Conservation (phyloP, 176 grass and related monocot species). For the Rhynchospora pubera region DNA sequence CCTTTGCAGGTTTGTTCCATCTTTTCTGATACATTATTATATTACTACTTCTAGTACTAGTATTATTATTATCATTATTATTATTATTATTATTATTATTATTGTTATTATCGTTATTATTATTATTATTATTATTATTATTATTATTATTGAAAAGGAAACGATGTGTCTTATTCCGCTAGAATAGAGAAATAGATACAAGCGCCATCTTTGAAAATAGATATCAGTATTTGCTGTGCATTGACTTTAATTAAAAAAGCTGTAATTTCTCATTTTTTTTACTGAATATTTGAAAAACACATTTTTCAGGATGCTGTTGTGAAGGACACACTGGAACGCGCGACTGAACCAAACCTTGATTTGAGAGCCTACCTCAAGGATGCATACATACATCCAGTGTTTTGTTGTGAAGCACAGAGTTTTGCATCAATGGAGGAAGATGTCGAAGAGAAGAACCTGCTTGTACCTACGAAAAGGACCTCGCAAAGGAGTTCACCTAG, state of each 20-base stretch:
- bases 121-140: background rate
- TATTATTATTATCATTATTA: background rate
- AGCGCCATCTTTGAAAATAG: background rate
- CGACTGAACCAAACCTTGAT: slow-evolving; percentile 64
- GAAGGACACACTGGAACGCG: slow-evolving; percentile 82
- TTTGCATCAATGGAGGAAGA: slow-evolving; percentile 23
- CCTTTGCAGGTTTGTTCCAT: slow-evolving; percentile 56
- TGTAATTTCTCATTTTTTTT: background rate
- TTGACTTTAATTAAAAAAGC: too few relatives aligned
- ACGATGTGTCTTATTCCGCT: background rate
- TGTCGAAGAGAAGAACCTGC: slow-evolving; percentile 61
- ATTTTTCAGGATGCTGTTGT: slow-evolving; percentile 95
- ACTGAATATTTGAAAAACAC: background rate
- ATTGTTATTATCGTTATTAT: background rate
- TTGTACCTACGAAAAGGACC: slow-evolving; percentile 49
- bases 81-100: background rate
- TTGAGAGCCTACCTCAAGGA: slow-evolving; percentile 83
- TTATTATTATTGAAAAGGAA: background rate
- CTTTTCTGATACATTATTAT: background rate
- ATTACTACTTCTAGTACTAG: too few relatives aligned
- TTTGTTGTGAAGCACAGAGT: slow-evolving; percentile 39
- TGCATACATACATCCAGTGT: slow-evolving; percentile 86
- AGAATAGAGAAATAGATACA: background rate
- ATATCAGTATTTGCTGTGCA: background rate
- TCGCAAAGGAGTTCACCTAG: slow-evolving; percentile 47